Conservation (phyloP, 257 asterid genomes). For the Euphrasia confusa region DNA sequence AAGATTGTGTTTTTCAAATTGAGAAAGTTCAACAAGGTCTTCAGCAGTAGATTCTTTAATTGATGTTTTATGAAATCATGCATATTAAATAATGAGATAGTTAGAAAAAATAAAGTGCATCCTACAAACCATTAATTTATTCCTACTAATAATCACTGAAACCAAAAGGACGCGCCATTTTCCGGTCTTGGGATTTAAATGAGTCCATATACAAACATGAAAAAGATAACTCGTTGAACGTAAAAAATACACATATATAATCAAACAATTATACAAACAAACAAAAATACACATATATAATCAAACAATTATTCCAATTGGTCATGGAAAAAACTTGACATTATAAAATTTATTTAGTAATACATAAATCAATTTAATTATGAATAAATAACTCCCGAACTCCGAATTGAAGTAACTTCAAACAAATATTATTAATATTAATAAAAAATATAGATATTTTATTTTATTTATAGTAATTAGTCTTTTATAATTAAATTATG, state of each 20-base stretch:
- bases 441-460: too few species aligned
- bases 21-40: conserved; percentile 78
- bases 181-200: not conserved
- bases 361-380: too few species aligned
- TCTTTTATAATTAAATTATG: too few species aligned
- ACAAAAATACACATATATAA: too few species aligned
- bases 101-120: not conserved
- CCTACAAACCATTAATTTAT: not conserved
- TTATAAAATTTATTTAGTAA: too few species aligned
- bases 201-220: not conserved
- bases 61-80: not conserved
- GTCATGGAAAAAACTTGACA: too few species aligned
- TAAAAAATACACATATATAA: not conserved
- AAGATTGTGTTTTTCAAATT: conserved; percentile 60
- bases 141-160: not conserved
- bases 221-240: not conserved
- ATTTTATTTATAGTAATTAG: too few species aligned
- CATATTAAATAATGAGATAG: not conserved
- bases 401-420: too few species aligned
- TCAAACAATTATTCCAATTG: too few species aligned
- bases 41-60: conserved; percentile 60
- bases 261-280: too few species aligned
- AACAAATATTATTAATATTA: too few species aligned
- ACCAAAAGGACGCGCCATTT: not conserved
- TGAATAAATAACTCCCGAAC: too few species aligned